Evolutionary conservation across 768 basidiomycete genomes (phyloP).

Genomic region (Pleurotus sapidus): DNA sequence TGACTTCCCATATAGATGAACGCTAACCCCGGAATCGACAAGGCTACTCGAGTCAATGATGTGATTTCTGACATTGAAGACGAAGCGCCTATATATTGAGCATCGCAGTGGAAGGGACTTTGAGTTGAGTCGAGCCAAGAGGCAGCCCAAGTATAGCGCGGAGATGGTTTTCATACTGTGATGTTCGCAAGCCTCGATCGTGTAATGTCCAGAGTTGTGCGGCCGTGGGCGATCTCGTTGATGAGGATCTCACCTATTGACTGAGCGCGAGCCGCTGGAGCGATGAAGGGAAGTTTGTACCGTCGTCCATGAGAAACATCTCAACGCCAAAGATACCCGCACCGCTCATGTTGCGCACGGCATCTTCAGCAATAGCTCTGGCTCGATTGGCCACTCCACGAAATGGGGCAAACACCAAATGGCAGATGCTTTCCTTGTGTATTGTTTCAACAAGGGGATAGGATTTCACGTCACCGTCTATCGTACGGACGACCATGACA

Average conservation of each 20-base stretch:
- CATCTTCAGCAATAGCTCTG: slow-evolving; percentile 71
- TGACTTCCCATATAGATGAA: slow-evolving; percentile 94
- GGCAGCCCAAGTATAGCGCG: slow-evolving; percentile 90
- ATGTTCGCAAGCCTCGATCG: slow-evolving; percentile 97
- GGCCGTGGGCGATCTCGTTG: slow-evolving; percentile 99
- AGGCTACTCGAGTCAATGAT: slow-evolving; percentile 52
- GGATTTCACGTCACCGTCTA: slow-evolving; percentile 66
- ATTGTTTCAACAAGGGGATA: slow-evolving; percentile 96
- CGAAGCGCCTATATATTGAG: slow-evolving; percentile 92
- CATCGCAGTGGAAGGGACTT: slow-evolving; percentile 88
- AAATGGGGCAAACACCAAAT: slow-evolving; percentile 89
- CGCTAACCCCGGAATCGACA: slow-evolving; percentile 72
- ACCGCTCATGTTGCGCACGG: slow-evolving; percentile 75
- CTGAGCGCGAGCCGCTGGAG: too few species aligned
- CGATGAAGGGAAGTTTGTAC: slow-evolving; percentile 32
- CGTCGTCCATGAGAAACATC: slow-evolving; percentile 91
- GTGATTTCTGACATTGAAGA: slow-evolving; percentile 60
- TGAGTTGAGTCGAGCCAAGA: slow-evolving; percentile 83
- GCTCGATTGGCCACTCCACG: slow-evolving; percentile 64
- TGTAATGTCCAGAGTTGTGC: slow-evolving; percentile 98
- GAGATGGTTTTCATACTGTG: slow-evolving; percentile 97
- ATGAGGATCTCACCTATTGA: slow-evolving; percentile 68
- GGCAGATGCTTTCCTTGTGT: slow-evolving; percentile 91
- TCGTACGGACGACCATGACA: slow-evolving; percentile 92
- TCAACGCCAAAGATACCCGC: slow-evolving; percentile 98